Base-by-base conservation (phyloP, 225 moss, liverwort and hornwort genomes). In the Sphagnum contortum region DNA sequence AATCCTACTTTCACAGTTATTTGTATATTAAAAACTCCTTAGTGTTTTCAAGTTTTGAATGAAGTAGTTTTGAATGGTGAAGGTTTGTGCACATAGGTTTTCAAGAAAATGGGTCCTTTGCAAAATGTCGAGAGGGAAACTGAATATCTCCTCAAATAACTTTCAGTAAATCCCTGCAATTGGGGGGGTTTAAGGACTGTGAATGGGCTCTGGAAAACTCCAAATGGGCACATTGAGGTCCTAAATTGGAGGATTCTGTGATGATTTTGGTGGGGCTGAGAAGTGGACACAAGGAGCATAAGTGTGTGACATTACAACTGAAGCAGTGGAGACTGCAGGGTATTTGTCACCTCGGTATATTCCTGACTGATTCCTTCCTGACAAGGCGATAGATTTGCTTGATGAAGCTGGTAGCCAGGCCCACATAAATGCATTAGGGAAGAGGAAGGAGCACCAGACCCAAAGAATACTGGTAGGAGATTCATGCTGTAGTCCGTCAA, bases 341-440 rank as follows among this genome's bases (percentile, higher is more conserved):
- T 84, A 87, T 65, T 80, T 96, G 55, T 87, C 90, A 44, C 76
- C 92, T 44, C 81, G 92, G 9, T 90, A 92, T 62, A 92, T 95
- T 74, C 88, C 92, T 53, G 96, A 98, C 77, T 76, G 96, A 11
- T 98, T 81, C 70, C 81, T 98, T 62, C 96, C 92, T 51, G 96
- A 98, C 61, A 98, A 98, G 77, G 96, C 96, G 57, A 92, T 98
- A 68, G 96, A 98, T 71, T 81, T 93, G 48, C 68, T 98, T 76
- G 96, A 98, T 73, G 92, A 98, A 77, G 96, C 96, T 64, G 96
- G 92, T 51, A 92, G 92, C 74, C 92, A 89, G 57, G 96, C 88
- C 47, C 85, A 88, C 48, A 92, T 98, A 9, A 92, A 91, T 69
- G 88, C 92, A 1, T 90, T 52, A 47, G 83, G 70, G 64, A 81